Evolutionary conservation across 345 rosid species (phyloP).

Genomic region (Acer saccharum): DNA sequence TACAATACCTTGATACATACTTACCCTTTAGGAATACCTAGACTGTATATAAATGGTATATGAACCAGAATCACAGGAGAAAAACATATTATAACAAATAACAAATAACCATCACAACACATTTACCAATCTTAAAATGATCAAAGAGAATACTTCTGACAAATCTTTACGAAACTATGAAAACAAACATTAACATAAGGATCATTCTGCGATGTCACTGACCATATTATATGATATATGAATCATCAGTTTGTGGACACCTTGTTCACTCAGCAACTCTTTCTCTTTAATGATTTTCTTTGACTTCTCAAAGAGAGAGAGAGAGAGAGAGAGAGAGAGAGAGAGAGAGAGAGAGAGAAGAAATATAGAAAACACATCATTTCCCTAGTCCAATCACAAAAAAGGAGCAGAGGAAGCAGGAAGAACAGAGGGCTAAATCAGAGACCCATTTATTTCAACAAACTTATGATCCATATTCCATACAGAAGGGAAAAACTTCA

Average conservation of each 20-base stretch:
- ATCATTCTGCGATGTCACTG: background rate
- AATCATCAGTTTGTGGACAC: slow-evolving; percentile 8
- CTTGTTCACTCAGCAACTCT: background rate
- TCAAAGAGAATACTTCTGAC: background rate
- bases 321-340: background rate
- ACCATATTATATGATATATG: background rate
- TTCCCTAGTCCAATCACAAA: background rate
- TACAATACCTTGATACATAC: slow-evolving; percentile 23
- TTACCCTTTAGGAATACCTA: slow-evolving; percentile 20
- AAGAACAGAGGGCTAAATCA: background rate
- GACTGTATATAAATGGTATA: slow-evolving; percentile 9
- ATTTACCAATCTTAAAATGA: slow-evolving; percentile 8
- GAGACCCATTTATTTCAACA: background rate
- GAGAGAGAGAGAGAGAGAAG: background rate
- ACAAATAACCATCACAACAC: slow-evolving; percentile 15
- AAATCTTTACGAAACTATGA: background rate
- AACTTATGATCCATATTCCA: background rate
- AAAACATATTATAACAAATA: background rate
- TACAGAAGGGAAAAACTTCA: background rate
- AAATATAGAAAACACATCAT: background rate
- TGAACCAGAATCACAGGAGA: slow-evolving; percentile 12
- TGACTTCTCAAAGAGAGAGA: background rate
- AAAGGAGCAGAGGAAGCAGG: background rate
- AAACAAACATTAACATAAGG: background rate
- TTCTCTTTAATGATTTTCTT: background rate